Conservation (phyloP, 371 early-diverging fungal species). For the Phascolomyces articulosus region DNA sequence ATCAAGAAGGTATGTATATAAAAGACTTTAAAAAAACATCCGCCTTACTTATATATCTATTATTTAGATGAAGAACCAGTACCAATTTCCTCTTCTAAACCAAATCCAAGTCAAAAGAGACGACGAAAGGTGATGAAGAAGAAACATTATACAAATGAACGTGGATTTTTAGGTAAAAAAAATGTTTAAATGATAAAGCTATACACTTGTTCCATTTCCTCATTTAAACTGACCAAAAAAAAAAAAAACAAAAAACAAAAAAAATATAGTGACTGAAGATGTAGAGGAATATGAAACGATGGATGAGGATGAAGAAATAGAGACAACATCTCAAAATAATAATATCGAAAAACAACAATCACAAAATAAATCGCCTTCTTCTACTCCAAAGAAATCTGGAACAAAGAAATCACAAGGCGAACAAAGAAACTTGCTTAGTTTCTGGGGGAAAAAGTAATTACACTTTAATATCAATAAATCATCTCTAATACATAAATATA, state of each 20-base stretch:
- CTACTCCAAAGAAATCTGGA: not conserved
- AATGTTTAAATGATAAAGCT: too few species aligned
- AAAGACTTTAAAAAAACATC: not conserved
- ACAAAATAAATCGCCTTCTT: not conserved
- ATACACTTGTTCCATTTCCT: not conserved
- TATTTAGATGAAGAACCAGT: too few species aligned
- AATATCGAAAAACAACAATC: not conserved
- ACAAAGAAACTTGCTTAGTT: not conserved
- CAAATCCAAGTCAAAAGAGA: not conserved
- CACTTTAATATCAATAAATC: too few species aligned
- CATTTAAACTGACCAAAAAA: not conserved
- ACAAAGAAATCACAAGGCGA: not conserved
- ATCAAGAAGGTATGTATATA: not conserved
- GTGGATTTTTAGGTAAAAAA: constrained; percentile 7
- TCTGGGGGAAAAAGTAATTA: not conserved
- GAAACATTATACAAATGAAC: constrained; percentile 8
- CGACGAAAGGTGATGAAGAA: constrained; percentile 2
- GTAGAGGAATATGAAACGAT: not conserved
- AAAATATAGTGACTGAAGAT: constrained; percentile 3
- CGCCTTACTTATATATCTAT: too few species aligned
- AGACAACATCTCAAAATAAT: not conserved
- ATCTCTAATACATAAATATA: not conserved
- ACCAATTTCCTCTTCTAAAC: not conserved
- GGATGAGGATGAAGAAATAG: not conserved
- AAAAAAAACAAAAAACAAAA: not conserved